Base-by-base conservation (phyloP, 192 early-diverging fungal species). In the Radiomyces spectabilis region DNA sequence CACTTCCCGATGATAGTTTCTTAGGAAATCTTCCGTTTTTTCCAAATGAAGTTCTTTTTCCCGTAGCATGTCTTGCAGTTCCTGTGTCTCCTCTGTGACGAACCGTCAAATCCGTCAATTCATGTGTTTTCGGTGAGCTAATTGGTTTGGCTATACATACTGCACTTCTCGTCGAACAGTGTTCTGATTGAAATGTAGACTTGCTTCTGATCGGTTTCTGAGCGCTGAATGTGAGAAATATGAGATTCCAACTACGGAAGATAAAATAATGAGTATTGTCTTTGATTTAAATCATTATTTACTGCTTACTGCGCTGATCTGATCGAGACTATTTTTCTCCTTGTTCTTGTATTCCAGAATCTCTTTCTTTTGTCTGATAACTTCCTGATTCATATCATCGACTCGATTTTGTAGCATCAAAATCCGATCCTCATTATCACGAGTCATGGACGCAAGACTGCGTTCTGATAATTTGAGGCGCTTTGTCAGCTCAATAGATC, bases 341-440 rank as follows among this genome's bases (percentile, higher is more conserved):
- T 73, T 73, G 21, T 45, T 45, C 31, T 73, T 73, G 48, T 65
- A 69, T 49, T 73, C 71, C 19, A 55, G 42, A 46, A 73, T 60
- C 19, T 73, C 71, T 21, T 50, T 45, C 40, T 69, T 69, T 39
- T 69, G 63, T 29, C 53, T 56, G 10, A 29, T 41, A 3, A 73
- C 50, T 32, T 69, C 55, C 18, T 55, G 27, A 21, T 59, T 73
- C 56, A 69, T 68, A 31, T 73, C 71, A 26, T 69, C 71, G 16
- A 73, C 58, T 33, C 51, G 61, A n/a, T 69, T 57, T 40, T 68
- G 66, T 40, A 73, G 33, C 26, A 59, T 47, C 9, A 62, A 53
- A 42, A 73, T 73, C 38, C 63, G 67, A 51, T 69, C 63, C 27
- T 73, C 71, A 57, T 73, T 64, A 49, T 73, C 63, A 55, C 63